A percentile compares a stretch with the other conserved stretches of the same genome.
Evolutionary conservation across 257 asterid genomes (phyloP).

Genomic region (Capsicum baccatum): DNA sequence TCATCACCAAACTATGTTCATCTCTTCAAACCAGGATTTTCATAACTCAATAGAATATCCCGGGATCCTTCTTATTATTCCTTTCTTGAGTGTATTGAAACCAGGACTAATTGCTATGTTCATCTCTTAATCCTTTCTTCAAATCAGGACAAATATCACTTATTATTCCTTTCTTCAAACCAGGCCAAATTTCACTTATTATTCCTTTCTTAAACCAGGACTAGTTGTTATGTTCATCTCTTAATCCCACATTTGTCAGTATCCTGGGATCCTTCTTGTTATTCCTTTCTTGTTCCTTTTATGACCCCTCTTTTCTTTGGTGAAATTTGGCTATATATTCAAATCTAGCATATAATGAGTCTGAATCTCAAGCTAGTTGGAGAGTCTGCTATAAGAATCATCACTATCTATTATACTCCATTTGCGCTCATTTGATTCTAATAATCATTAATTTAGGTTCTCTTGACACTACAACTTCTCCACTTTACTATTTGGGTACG

Average conservation of each 20-base stretch:
- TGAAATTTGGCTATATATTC: neutral
- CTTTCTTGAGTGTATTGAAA: too few species aligned
- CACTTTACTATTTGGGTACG: neutral
- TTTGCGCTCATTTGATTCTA: slow-evolving; percentile 16
- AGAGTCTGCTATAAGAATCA: neutral
- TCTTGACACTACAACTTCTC: neutral
- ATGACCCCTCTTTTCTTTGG: neutral
- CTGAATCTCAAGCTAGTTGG: neutral
- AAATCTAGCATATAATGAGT: neutral
- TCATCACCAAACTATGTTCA: neutral
- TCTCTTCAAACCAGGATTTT: neutral
- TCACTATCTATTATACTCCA: slow-evolving; percentile 1
- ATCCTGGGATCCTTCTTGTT: neutral
- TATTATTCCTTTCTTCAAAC: too few species aligned
- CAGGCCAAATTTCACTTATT: too few species aligned
- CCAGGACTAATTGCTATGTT: too few species aligned
- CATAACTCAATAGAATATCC: neutral
- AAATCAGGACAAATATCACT: too few species aligned
- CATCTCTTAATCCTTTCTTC: too few species aligned
- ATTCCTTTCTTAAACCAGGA: too few species aligned
- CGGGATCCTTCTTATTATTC: too few species aligned
- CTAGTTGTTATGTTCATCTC: neutral
- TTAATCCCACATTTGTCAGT: slow-evolving; percentile 11
- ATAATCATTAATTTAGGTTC: neutral
- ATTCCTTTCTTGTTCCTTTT: neutral